A percentile compares a stretch with the other conserved stretches of the same genome.
phyloP scores from a whole-genome alignment of 2,329 filamentous ascomycete species.

The Coniochaeta sp. region DNA sequence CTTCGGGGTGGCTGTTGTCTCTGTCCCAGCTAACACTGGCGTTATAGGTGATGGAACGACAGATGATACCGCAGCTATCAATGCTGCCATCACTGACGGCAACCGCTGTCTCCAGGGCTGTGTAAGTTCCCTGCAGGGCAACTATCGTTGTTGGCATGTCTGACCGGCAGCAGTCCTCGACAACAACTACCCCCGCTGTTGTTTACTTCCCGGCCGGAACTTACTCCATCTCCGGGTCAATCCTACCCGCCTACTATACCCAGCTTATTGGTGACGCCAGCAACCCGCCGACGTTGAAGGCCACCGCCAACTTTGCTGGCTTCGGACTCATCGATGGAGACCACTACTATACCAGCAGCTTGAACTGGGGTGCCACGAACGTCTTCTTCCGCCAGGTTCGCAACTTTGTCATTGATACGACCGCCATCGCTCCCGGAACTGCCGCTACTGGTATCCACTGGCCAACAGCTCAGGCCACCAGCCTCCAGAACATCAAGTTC shows the following conservation, averaged over 20 bases:
- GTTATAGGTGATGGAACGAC: conserved; percentile 31
- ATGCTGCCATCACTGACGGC: conserved; percentile 31
- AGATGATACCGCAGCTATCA: conserved; percentile 39
- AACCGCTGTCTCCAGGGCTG: conserved; percentile 34
- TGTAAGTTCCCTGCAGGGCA: conserved; percentile 18
- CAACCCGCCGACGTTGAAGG: conserved; percentile 39
- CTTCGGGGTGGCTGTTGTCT: neutral
- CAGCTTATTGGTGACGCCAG: conserved; percentile 67
- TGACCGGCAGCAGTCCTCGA: conserved; percentile 22
- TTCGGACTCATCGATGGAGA: conserved; percentile 43
- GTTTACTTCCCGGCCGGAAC: conserved; percentile 44
- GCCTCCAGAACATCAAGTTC: conserved; percentile 51
- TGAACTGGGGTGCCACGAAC: conserved; percentile 48
- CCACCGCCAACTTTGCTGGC: conserved; percentile 39
- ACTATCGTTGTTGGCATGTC: neutral
- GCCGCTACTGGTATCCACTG: conserved; percentile 56
- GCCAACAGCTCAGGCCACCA: conserved; percentile 60
- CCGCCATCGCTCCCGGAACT: conserved; percentile 38
- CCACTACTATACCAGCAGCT: conserved; percentile 32
- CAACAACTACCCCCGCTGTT: conserved; percentile 31
- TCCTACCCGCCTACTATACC: conserved; percentile 73
- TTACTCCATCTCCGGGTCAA: conserved; percentile 63
- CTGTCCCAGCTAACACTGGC: neutral
- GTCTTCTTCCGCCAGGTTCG: conserved; percentile 53
- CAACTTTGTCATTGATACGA: conserved; percentile 53